Evolutionary conservation across 2,329 filamentous ascomycete genomes (phyloP).

Genomic region (Aspergillus fructus): DNA sequence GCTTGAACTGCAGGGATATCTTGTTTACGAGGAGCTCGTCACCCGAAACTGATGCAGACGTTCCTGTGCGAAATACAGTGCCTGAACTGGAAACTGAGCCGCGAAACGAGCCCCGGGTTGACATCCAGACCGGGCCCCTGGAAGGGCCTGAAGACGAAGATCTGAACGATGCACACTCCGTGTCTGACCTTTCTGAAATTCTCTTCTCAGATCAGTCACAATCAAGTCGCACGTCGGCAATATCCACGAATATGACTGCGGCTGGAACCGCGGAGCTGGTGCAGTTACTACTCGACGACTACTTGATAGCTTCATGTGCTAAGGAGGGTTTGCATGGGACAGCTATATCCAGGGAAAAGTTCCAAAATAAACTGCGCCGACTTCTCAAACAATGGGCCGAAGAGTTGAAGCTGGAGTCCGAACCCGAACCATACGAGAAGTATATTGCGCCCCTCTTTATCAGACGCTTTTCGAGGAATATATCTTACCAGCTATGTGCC

Average conservation of each 20-base stretch:
- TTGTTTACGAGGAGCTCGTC: too few species aligned
- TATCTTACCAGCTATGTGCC: not conserved
- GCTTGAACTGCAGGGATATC: too few species aligned
- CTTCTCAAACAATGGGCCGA: not conserved
- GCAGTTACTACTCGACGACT: not conserved
- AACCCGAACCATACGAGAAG: not conserved
- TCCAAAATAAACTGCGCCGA: not conserved
- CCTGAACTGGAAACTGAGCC: too few species aligned
- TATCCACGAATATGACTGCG: not conserved
- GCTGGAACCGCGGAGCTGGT: not conserved
- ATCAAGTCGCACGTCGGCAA: not conserved
- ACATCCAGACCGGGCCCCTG: too few species aligned
- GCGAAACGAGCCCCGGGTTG: too few species aligned
- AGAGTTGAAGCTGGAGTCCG: not conserved
- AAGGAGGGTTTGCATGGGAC: not conserved
- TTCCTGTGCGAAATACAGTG: too few species aligned
- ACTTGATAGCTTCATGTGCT: accelerated
- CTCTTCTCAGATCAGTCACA: not conserved
- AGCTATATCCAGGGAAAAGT: not conserved
- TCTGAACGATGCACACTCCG: too few species aligned
- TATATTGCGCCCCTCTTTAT: not conserved
- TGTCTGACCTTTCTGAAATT: too few species aligned
- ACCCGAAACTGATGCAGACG: too few species aligned
- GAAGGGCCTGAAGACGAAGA: too few species aligned
- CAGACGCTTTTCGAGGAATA: not conserved